Percentiles rank a stretch among this genome's conserved stretches.
Conservation (phyloP, 163 green algal genomes). For the Volvox carteri region DNA sequence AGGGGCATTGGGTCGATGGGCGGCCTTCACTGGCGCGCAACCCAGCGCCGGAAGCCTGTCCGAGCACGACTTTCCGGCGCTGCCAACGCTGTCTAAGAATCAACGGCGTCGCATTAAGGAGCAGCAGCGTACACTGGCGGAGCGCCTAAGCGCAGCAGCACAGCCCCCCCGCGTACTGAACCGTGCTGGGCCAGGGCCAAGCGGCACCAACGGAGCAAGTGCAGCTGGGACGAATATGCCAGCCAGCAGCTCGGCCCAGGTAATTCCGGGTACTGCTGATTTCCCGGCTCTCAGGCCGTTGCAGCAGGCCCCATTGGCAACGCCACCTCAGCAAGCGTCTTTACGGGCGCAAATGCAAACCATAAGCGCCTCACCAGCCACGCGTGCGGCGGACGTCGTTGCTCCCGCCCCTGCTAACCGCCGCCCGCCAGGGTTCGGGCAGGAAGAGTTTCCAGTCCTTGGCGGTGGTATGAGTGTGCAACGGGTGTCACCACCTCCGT, state of each 20-base stretch:
- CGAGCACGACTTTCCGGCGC: constrained; percentile 78
- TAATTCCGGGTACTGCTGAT: not conserved
- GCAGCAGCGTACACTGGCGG: constrained; percentile 54
- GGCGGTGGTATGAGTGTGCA: not conserved
- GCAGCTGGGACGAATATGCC: not conserved
- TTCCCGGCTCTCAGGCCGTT: constrained; percentile 31
- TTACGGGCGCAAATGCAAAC: not conserved
- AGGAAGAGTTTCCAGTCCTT: constrained; percentile 37
- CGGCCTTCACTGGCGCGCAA: constrained; percentile 21
- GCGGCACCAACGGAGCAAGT: not conserved
- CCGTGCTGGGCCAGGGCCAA: constrained; percentile 29
- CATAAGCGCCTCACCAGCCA: not conserved
- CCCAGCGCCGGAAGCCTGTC: not conserved
- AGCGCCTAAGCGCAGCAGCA: constrained; percentile 56
- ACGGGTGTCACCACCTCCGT: not conserved
- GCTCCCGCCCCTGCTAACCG: not conserved
- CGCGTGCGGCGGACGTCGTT: constrained; percentile 11
- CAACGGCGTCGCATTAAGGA: constrained; percentile 53
- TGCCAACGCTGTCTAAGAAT: constrained; percentile 70
- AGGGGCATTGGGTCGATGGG: constrained; percentile 14
- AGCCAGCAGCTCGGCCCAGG: not conserved
- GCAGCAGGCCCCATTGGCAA: not conserved
- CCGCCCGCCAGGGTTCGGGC: constrained; percentile 8
- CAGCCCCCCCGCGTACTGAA: constrained; percentile 63
- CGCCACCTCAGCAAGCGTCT: not conserved